A percentile compares a stretch with the other conserved stretches of the same genome.
Evolutionary conservation across 202 grass and related monocot genomes (phyloP).

Genomic region (Bolboschoenoplectus hybrid): DNA sequence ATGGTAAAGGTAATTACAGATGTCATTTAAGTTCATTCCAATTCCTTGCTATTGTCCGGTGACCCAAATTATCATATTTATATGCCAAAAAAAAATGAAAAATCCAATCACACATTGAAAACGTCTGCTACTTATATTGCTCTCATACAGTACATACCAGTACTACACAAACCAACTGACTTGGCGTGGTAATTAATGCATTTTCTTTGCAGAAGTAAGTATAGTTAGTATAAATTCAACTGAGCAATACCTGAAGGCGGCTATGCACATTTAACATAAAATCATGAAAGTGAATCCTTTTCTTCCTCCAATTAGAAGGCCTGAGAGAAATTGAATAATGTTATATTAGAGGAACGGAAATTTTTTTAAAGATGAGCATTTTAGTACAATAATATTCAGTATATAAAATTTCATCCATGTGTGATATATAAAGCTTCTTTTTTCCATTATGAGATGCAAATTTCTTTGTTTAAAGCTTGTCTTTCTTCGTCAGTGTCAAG

Average conservation of each 20-base stretch:
- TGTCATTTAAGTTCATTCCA: neutral
- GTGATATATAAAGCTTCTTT: neutral
- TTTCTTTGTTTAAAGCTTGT: neutral
- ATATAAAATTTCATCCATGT: neutral
- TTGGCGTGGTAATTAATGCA: neutral
- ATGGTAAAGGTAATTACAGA: conserved; percentile 12
- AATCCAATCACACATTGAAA: neutral
- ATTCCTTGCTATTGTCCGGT: neutral
- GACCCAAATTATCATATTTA: neutral
- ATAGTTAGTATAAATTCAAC: neutral
- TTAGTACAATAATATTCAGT: neutral
- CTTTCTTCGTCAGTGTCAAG: neutral
- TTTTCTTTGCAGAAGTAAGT: neutral
- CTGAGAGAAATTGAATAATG: conserved; percentile 40
- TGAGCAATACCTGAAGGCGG: conserved; percentile 71
- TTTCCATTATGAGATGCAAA: neutral
- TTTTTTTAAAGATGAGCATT: neutral
- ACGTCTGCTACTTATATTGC: neutral
- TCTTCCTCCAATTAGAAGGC: conserved; percentile 92
- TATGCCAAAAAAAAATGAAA: neutral
- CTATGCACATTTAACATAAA: conserved; percentile 98
- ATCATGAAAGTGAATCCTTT: conserved; percentile 92
- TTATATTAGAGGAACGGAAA: conserved; percentile 30
- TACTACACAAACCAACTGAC: neutral
- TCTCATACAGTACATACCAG: conserved; percentile 5